Conservation (phyloP, 2,329 filamentous ascomycete species). For the Aspergillus uvarum region DNA sequence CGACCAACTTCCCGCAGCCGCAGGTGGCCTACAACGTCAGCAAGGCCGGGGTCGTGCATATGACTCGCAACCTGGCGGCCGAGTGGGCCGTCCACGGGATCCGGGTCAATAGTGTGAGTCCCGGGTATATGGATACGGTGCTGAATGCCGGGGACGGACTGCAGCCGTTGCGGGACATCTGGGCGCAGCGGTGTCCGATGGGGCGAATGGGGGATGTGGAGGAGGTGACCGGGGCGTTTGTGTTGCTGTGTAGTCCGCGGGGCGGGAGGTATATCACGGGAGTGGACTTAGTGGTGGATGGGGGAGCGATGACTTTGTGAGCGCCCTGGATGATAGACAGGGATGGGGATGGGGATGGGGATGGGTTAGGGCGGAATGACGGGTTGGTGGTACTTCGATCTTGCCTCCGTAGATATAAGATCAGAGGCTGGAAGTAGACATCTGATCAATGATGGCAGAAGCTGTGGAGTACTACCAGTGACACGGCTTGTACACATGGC, state of each 20-base stretch:
- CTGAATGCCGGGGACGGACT: constrained; percentile 66
- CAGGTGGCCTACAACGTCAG: constrained; percentile 71
- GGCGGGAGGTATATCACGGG: neutral
- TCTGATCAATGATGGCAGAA: too few relatives aligned
- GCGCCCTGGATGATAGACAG: too few relatives aligned
- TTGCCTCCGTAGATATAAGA: too few relatives aligned
- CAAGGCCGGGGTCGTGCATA: constrained; percentile 65
- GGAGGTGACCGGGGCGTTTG: constrained; percentile 56
- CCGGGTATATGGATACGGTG: constrained; percentile 76
- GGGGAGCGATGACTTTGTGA: neutral
- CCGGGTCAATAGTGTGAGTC: constrained; percentile 67
- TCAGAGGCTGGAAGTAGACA: too few relatives aligned
- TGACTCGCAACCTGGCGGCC: constrained; percentile 66
- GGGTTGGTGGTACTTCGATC: too few relatives aligned
- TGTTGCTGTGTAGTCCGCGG: neutral
- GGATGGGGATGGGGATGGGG: too few relatives aligned
- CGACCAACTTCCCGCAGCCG: constrained; percentile 70
- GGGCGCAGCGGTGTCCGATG: constrained; percentile 61
- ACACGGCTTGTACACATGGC: too few relatives aligned
- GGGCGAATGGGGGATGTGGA: constrained; percentile 64
- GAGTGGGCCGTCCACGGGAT: constrained; percentile 74
- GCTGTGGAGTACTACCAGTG: too few relatives aligned
- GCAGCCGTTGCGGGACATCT: constrained; percentile 53
- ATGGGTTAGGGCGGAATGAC: too few relatives aligned
- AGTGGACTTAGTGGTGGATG: neutral